Base-by-base conservation (phyloP, 2,329 filamentous ascomycete species). In the Ophiosphaerella korrae region DNA sequence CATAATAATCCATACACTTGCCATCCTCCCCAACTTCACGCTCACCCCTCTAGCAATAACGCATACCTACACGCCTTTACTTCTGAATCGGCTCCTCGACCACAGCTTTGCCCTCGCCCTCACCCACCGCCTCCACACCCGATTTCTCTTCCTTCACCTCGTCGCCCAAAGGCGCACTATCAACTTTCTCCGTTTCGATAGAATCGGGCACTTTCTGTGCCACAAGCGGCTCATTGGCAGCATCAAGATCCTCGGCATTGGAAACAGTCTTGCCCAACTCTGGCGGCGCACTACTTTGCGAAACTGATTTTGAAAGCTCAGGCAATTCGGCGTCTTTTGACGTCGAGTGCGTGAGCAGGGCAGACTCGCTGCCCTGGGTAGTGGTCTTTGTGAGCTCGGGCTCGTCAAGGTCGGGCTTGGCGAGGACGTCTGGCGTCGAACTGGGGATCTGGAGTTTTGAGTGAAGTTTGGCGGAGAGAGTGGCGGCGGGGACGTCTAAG, bases 401-500 rank as follows among this genome's bases (percentile, higher is more conserved):
- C 32, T 60, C 54, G 43, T 62, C 49, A 18, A 47, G 6, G 21
- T 62, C 57, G 5, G 35, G 12, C 8, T 43, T 33, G 7, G 42
- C 39, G 2, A 38, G 43, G 18, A 51, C 43, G 39, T 57, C 46
- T n/a, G 53, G 45, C 1, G 44, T 16, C 38, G 47, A 47, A 12
- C 34, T 45, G 9, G 50, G 46, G 26, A 42, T 39, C 23, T 45
- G 42, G 7, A 72, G 48, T 26, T 62, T 58, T 11, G 53, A 49
- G 23, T 63, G 60, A 3, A 73, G 58, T 44, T 64, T 62, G 21
- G 63, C 59, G 23, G 67, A 62, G 47, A 73, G 56, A 40, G 57
- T 50, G 5, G 67, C 64, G 42, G 68, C 65, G 11, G 73, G 69
- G 5, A 71, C 70, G 42, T 70, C 65, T 5, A 74, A 48, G 14